A percentile compares a stretch with the other conserved stretches of the same genome.
These are phyloP conservation scores for Favolaschia claudopus DNA, from an alignment of 768 basidiomycete species.

Conservation along the genomic window DNA sequence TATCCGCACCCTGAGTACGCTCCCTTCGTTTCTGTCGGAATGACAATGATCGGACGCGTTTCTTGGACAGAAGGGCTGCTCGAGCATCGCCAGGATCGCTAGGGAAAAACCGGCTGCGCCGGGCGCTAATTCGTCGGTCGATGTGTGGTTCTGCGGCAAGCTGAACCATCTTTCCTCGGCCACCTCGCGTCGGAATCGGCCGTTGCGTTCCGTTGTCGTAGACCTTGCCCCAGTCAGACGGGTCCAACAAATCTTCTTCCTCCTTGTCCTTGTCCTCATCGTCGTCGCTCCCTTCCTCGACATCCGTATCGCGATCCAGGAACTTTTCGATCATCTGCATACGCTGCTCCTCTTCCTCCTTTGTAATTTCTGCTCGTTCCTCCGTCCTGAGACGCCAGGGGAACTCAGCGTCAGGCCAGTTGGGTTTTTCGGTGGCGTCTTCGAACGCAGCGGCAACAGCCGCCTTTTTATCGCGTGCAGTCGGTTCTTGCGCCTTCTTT, in stretches of 20 bases:
- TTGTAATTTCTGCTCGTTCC: slow-evolving; percentile 58
- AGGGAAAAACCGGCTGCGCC: slow-evolving; percentile 50
- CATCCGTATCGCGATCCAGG: slow-evolving; percentile 76
- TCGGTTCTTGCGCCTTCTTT: slow-evolving; percentile 54
- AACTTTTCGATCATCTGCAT: slow-evolving; percentile 74
- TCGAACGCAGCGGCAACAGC: slow-evolving; percentile 34
- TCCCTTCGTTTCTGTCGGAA: slow-evolving; percentile 56
- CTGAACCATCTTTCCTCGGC: slow-evolving; percentile 70
- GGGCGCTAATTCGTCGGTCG: slow-evolving; percentile 23
- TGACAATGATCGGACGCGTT: slow-evolving; percentile 67
- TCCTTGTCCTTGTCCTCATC: slow-evolving; percentile 22
- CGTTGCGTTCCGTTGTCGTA: slow-evolving; percentile 38
- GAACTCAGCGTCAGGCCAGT: slow-evolving; percentile 83
- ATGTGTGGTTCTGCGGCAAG: slow-evolving; percentile 50
- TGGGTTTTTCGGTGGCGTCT: slow-evolving; percentile 56
- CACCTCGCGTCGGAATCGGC: slow-evolving; percentile 44
- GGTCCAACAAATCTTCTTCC: slow-evolving; percentile 43
- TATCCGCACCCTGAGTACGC: slow-evolving; percentile 45
- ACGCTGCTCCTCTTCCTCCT: slow-evolving; percentile 65
- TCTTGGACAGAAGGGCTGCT: slow-evolving; percentile 76
- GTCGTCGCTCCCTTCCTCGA: slow-evolving; percentile 53
- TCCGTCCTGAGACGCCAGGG: slow-evolving; percentile 77
- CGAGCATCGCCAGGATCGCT: slow-evolving; percentile 82
- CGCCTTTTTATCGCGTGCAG: slow-evolving; percentile 43
- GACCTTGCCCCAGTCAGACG: slow-evolving; percentile 37